phyloP scores from a whole-genome alignment of 192 early-diverging fungal species.

The Coemansia sp. region DNA sequence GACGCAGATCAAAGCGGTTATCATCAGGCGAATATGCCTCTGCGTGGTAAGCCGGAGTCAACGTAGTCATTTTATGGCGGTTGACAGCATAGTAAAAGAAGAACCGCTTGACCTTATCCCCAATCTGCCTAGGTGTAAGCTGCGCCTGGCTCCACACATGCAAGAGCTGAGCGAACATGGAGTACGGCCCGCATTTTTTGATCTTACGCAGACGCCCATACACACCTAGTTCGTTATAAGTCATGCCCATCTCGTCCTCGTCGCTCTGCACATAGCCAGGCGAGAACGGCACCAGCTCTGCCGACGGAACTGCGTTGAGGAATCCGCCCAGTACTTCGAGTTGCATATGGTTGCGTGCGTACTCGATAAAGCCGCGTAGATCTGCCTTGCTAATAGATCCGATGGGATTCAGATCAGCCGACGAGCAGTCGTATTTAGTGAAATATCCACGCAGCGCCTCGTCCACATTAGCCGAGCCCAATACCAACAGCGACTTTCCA shows the following conservation, averaged over 20 bases:
- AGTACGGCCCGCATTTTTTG: constrained; percentile 83
- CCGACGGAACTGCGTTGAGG: constrained; percentile 84
- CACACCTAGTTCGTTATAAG: constrained; percentile 86
- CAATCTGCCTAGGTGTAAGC: constrained; percentile 60
- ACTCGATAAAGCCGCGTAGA: constrained; percentile 79
- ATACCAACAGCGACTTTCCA: constrained; percentile 76
- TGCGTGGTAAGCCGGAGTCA: constrained; percentile 95
- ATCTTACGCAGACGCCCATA: constrained; percentile 93
- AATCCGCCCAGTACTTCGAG: constrained; percentile 76
- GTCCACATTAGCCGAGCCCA: constrained; percentile 97
- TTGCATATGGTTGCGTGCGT: constrained; percentile 61
- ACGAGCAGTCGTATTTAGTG: constrained; percentile 98
- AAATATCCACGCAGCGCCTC: constrained; percentile 95
- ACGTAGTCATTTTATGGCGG: constrained; percentile 97
- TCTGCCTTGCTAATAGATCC: constrained; percentile 91
- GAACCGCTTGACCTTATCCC: constrained; percentile 91
- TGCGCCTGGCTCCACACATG: constrained; percentile 64
- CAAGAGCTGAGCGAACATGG: constrained; percentile 90
- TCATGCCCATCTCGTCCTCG: constrained; percentile 99
- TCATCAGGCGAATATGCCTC: constrained; percentile 95
- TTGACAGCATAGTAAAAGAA: constrained; percentile 98
- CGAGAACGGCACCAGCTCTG: constrained; percentile 93
- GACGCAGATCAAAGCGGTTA: constrained; percentile 95
- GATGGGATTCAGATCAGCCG: constrained; percentile 96
- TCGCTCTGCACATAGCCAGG: constrained; percentile 81